Percentiles rank a stretch among this genome's conserved stretches.
phyloP scores from a whole-genome alignment of 1,284 basidiomycete genomes.

The Pyrrhoderma lamaoense region DNA sequence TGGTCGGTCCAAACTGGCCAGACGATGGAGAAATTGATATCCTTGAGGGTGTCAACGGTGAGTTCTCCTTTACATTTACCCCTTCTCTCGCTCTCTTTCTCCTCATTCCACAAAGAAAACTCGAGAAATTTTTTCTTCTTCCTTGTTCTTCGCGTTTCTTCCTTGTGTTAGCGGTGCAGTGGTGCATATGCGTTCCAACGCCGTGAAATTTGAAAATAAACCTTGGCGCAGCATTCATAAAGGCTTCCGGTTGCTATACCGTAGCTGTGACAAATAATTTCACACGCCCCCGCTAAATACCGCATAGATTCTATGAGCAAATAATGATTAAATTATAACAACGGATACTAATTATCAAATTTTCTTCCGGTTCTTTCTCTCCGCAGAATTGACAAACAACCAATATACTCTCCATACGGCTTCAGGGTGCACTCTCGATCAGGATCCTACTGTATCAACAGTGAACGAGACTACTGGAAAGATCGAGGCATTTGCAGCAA shows the following conservation, averaged over 20 bases:
- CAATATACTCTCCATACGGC: constrained; percentile 67
- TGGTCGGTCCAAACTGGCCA: constrained; percentile 64
- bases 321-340: too few species aligned
- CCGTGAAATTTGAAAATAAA: background rate
- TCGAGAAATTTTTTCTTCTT: too few species aligned
- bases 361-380: background rate
- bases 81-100: too few species aligned
- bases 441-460: constrained; percentile 25
- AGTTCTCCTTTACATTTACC: constrained; percentile 18
- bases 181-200: background rate
- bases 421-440: constrained; percentile 46
- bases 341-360: too few species aligned
- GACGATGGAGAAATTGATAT: constrained; percentile 67
- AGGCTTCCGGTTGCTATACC: too few species aligned
- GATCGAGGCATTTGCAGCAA: constrained; percentile 26
- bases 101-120: too few species aligned
- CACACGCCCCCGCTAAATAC: too few species aligned
- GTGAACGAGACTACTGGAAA: constrained; percentile 15
- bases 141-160: too few species aligned
- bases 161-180: constrained; percentile 1
- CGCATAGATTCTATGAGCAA: too few species aligned
- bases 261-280: too few species aligned
- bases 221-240: too few species aligned
- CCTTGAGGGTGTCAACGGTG: constrained; percentile 58
- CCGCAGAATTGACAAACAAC: constrained; percentile 36